These are phyloP conservation scores for Umbelopsis isabellina DNA, from an alignment of 192 early-diverging fungal genomes.

Conservation along the genomic window DNA sequence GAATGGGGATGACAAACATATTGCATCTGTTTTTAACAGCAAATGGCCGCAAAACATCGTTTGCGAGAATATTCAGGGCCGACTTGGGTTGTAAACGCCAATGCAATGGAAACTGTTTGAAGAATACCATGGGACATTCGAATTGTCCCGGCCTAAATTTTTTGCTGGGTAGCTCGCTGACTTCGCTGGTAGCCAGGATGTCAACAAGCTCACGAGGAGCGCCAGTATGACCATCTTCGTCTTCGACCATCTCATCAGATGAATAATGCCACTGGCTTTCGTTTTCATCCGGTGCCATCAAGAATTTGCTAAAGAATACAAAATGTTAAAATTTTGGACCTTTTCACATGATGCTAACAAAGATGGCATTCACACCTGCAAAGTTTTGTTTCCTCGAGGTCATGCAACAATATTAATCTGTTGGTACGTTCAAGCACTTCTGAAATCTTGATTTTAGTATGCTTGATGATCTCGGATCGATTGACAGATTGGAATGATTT, in stretches of 20 bases:
- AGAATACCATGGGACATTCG: slow-evolving; percentile 69
- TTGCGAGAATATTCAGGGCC: slow-evolving; percentile 63
- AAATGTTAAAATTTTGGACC: slow-evolving; percentile 19
- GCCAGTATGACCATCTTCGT: slow-evolving; percentile 50
- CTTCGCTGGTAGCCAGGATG: slow-evolving; percentile 36
- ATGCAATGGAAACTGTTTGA: slow-evolving; percentile 68
- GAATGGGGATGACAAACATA: slow-evolving; percentile 71
- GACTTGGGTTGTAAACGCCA: slow-evolving; percentile 71
- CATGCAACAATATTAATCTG: slow-evolving; percentile 59
- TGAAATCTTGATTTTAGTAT: slow-evolving; percentile 55
- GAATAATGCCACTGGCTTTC: slow-evolving; percentile 35
- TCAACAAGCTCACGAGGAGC: slow-evolving; percentile 28
- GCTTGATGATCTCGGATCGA: slow-evolving; percentile 56
- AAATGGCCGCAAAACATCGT: slow-evolving; percentile 55
- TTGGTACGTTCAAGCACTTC: slow-evolving; percentile 71
- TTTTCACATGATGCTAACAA: slow-evolving; percentile 26
- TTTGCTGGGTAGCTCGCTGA: slow-evolving; percentile 31
- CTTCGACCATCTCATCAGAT: slow-evolving; percentile 57
- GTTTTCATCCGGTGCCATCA: slow-evolving; percentile 50
- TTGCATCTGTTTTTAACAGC: slow-evolving; percentile 73
- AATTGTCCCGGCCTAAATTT: slow-evolving; percentile 67
- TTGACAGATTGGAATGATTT: slow-evolving; percentile 55
- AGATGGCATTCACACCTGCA: slow-evolving; percentile 55
- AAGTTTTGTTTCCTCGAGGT: slow-evolving; percentile 60
- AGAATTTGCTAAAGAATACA: slow-evolving; percentile 52